These are phyloP conservation scores for Penicillium tannophilum DNA, from an alignment of 495 filamentous ascomycete species.

Conservation along the genomic window DNA sequence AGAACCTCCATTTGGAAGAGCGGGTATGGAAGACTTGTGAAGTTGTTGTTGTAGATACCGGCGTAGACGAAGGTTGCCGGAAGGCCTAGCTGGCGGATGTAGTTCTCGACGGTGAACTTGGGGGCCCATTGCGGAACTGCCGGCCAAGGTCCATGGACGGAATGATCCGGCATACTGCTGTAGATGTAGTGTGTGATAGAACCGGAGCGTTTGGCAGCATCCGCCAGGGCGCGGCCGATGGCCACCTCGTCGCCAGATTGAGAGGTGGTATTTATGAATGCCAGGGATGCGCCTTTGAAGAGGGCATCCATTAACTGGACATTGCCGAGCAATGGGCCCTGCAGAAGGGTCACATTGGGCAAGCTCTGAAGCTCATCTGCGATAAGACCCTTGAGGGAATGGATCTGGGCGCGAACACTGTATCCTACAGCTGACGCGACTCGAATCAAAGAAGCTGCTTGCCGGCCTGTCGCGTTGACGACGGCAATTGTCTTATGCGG, in stretches of 20 bases:
- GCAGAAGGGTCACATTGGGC: constrained; percentile 80
- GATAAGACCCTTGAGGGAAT: constrained; percentile 78
- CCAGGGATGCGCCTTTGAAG: constrained; percentile 80
- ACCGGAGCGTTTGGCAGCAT: constrained; percentile 82
- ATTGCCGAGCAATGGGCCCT: constrained; percentile 77
- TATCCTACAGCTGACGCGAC: constrained; percentile 92
- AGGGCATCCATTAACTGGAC: constrained; percentile 69
- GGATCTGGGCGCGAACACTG: constrained; percentile 84
- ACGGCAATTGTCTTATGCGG: constrained; percentile 79
- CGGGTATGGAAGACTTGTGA: constrained; percentile 89
- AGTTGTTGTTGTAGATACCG: constrained; percentile 99
- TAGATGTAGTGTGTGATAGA: constrained; percentile 88
- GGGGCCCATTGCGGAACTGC: constrained; percentile 86
- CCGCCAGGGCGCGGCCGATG: constrained; percentile 82
- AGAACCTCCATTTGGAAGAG: constrained; percentile 91
- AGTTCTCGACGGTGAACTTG: constrained; percentile 90
- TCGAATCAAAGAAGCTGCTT: constrained; percentile 90
- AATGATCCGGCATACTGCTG: constrained; percentile 95
- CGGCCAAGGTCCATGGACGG: constrained; percentile 74
- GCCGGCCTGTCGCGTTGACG: constrained; percentile 89
- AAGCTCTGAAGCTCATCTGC: constrained; percentile 78
- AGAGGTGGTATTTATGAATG: constrained; percentile 98
- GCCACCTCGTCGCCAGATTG: constrained; percentile 87
- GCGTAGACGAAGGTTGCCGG: constrained; percentile 93
- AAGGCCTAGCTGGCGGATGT: constrained; percentile 78